Base-by-base conservation (phyloP, 148 eudicot species). In the Persicaria tinctoria region DNA sequence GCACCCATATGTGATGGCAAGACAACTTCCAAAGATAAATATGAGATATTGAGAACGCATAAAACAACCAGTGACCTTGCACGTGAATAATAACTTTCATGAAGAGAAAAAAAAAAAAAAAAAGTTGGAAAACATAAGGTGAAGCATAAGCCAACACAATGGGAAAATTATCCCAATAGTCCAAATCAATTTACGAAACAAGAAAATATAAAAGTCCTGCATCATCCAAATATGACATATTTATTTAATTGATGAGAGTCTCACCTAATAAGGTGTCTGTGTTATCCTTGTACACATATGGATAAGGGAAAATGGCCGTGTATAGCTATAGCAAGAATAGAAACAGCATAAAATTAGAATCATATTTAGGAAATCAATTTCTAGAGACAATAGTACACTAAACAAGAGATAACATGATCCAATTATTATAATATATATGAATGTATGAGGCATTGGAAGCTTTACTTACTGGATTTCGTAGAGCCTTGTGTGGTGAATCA, bases 401-500 rank as follows among this genome's bases (percentile, higher is more conserved):
- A 48, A 66, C 23, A 48, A 32, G 73, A 53, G 76, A 46, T 77
- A 13, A 18, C 0, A 9, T 20, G 16, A 14, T 38, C 6, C 17
- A 57, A 17, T 5, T 16, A 5, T 63, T 13, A 3, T 3, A 38
- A 51, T 8, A 23, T 8, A 23, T 51, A 13, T n/a, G 69, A 6
- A 75, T 8, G 73, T 45, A 60, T 60, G 17, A 66, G 48, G 17
- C 70, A 66, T 59, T 70, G 27, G 27, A 23, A 46, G 63, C 45
- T 51, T 18, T 72, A 84, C 88, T 82, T 83, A 94, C 98, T 54
- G 98, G 97, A 78, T 94, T 94, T 51, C 84, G 70, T 54, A 94
- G 79, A 51, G 98, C 97, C 83, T 94, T 94, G 77, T 89, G 87
- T 10, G 98, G 98, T 76, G 98, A 89, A 87, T 94, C 98, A 84